These are phyloP conservation scores for Monilinia laxa DNA, from an alignment of 2,329 filamentous ascomycete species.

Conservation along the genomic window DNA sequence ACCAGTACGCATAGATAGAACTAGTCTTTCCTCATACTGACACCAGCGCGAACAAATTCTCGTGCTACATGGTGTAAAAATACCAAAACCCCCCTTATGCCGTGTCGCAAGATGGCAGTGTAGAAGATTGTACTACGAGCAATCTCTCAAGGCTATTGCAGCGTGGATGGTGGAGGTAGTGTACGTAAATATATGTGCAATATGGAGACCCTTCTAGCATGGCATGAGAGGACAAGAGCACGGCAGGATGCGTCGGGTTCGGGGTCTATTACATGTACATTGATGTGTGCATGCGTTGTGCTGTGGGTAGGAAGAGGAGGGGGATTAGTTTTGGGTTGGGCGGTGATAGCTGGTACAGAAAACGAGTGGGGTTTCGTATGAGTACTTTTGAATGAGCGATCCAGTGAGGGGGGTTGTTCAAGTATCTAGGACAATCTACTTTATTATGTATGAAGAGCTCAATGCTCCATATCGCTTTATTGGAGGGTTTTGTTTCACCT, in stretches of 20 bases:
- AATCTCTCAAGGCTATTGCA: background rate
- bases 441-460: too few relatives aligned
- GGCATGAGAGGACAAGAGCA: background rate
- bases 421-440: too few relatives aligned
- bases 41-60: background rate
- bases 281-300: background rate
- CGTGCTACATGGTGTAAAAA: background rate
- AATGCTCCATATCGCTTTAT: too few relatives aligned
- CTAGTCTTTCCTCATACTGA: background rate
- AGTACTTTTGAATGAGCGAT: too few relatives aligned
- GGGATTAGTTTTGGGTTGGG: too few relatives aligned
- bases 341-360: background rate
- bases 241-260: slow-evolving; percentile 6
- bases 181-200: background rate
- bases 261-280: slow-evolving; percentile 7
- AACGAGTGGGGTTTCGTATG: background rate
- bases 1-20: background rate
- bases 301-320: background rate
- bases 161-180: background rate
- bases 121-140: background rate
- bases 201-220: slow-evolving; percentile 10
- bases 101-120: background rate
- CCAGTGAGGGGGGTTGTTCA: too few relatives aligned
- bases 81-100: too few relatives aligned
- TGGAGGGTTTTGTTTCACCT: background rate